Percentiles rank a stretch among this genome's conserved stretches.
phyloP scores from a whole-genome alignment of 768 basidiomycete species.

The Russula ochroleuca region DNA sequence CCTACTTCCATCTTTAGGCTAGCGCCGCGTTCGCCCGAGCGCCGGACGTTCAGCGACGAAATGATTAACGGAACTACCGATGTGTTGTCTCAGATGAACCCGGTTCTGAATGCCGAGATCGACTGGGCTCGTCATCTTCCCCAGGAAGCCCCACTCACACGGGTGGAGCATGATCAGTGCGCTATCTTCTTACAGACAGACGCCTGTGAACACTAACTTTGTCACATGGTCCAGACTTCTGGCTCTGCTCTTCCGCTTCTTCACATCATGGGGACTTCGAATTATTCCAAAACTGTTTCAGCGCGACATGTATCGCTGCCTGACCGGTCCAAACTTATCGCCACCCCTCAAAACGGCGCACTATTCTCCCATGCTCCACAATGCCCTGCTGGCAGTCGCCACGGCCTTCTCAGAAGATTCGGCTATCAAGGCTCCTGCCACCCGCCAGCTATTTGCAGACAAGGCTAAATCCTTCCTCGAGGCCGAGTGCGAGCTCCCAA shows the following conservation, averaged over 20 bases:
- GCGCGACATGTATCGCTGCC: constrained; percentile 41
- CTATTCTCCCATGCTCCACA: constrained; percentile 72
- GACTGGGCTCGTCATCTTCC: constrained; percentile 36
- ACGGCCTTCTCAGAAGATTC: constrained; percentile 39
- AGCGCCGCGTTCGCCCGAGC: constrained; percentile 27
- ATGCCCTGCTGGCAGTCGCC: constrained; percentile 50
- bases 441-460: constrained; percentile 36
- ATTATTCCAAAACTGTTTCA: constrained; percentile 41
- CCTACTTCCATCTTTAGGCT: constrained; percentile 35
- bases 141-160: constrained; percentile 32
- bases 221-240: constrained; percentile 33
- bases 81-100: constrained; percentile 4
- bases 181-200: neutral
- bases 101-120: constrained; percentile 23
- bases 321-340: constrained; percentile 31
- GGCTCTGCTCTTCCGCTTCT: constrained; percentile 40
- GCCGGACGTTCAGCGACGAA: constrained; percentile 9
- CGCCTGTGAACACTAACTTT: neutral
- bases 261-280: constrained; percentile 40
- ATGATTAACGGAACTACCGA: constrained; percentile 3
- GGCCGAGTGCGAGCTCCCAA: constrained; percentile 40
- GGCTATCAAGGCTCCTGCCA: constrained; percentile 31
- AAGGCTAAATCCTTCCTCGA: constrained; percentile 41
- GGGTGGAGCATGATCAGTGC: constrained; percentile 34
- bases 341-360: constrained; percentile 46